These are phyloP conservation scores for Penicillium sclerotiorum DNA, from an alignment of 2,329 filamentous ascomycete species.

Conservation along the genomic window DNA sequence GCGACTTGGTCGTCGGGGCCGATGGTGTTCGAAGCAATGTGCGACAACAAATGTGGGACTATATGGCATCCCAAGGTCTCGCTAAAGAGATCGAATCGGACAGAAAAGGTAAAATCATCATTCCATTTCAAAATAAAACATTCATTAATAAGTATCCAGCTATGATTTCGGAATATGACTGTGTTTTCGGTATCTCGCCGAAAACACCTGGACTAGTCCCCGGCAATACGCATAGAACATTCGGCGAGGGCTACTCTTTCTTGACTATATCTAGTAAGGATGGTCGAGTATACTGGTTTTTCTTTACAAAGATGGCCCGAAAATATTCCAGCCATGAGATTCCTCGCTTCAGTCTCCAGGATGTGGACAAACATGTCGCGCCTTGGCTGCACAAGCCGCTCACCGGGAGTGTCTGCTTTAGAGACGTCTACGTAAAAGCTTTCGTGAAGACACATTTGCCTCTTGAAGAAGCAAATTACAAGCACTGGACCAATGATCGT, in stretches of 20 bases:
- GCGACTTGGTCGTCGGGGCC: constrained; percentile 1
- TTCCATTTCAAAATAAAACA: background rate
- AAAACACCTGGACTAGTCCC: background rate
- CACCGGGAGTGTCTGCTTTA: background rate
- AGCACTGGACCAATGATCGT: background rate
- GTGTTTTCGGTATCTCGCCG: background rate
- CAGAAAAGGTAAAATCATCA: background rate
- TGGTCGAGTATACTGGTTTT: background rate
- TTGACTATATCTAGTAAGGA: background rate
- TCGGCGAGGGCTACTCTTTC: background rate
- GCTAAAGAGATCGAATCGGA: background rate
- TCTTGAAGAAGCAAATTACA: background rate
- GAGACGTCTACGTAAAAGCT: background rate
- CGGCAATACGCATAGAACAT: background rate
- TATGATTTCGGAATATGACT: background rate
- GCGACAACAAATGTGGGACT: background rate
- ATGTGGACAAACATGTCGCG: background rate
- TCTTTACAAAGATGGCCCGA: background rate
- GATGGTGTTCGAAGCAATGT: background rate
- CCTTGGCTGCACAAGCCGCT: background rate
- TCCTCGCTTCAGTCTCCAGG: background rate
- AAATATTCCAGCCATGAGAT: background rate
- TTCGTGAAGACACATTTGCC: background rate
- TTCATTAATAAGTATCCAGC: background rate
- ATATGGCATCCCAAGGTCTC: background rate